Evolutionary conservation across 2,329 filamentous ascomycete species (phyloP), one percentile per base, ranked within the genome.

Genomic region (Aspergillus pseudoviridinutans): DNA sequence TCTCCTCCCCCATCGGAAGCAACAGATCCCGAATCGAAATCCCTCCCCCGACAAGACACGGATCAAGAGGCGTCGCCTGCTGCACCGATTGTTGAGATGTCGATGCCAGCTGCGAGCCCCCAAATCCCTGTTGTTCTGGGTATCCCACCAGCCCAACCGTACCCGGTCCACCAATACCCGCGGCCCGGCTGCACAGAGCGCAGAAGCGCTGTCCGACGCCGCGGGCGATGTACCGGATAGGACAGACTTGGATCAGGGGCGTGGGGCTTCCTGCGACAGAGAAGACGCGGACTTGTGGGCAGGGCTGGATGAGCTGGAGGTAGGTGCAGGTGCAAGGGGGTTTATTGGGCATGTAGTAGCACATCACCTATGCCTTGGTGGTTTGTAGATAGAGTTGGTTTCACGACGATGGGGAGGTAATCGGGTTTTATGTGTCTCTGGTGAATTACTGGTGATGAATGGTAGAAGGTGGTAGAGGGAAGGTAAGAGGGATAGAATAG

Each of bases 231-330:
- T 44, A 10, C 14, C 46, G 41, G 20, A 12, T 50, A 3, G 28
- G 42, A 42, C 61, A 63, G 49, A 56, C 55, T 8, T 51, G 29
- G 47, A 67, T 47, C 14, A 66, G 44, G 17, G 59, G 60, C 27
- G 58, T 54, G 2, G 58, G 55, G 42, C 60, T 63, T 24, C 41
- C n/a, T 17, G 53, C 57, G 1, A 61, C 54, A 1, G 56, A 54
- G 38, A 53, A 50, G 41, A 51, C 35, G 7, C 47, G 51, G 10
- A 57, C 61, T 22, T 46, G 28, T 32, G 44, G 12, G 44, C 65
- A 67, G 24, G 63, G 65, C 44, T 60, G 61, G 55, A 64, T 42
- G 17, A 66, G 63, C 50, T 62, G 60, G 49, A 57, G 53, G 61
- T 63, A 61, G 35, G 54, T 22, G 58, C 60, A 64, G 54, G 53